Evolutionary conservation across 306 rosid species (phyloP), one percentile per base, ranked within the genome.

Genomic region (Vicia sativa): DNA sequence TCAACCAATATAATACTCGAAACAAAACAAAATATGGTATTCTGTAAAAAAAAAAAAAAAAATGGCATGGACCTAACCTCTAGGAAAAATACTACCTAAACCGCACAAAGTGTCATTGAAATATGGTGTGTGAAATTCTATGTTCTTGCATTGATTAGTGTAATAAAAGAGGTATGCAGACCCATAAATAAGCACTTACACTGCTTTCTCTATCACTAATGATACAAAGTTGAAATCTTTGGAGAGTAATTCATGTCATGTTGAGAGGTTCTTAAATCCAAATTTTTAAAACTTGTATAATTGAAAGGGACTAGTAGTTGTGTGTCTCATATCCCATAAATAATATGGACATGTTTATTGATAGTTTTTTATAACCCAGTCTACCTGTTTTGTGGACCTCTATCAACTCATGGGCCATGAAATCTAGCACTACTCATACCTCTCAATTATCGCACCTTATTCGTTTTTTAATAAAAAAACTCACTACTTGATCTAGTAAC

Each of bases 241-340:
- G 6, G 11, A 45, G 9, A 45, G 14, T 9, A n/a, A 45, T 48
- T 7, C 5, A 31, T 31, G 11, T 48, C 11, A 48, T 18, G 16
- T 48, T 16, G 11, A 4, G 55, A 48, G 55, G 55, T 16, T 48
- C 55, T 16, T 48, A 48, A 48, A 48, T 48, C 5, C 55, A 48
- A 2, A 13, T 21, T 21, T 52, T 9, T 23, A 52, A 10, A 52
- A 21, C 58, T 19, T 52, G 15, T 52, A 26, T 54, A 54, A 12
- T 54, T 54, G 61, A 54, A 54, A 25, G 35, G 18, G 11, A 54
- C 61, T 54, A 25, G 37, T 54, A 54, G 37, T 15, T 25, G 61
- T 21, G 23, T 55, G 61, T 55, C 11, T 55, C 11, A 55, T 18
- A 55, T 55, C 16, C 11, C 34, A 55, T 55, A 26, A 55, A 55